These are phyloP conservation scores for Kluyveromyces siamensis DNA, from an alignment of 805 yeast genomes.

Conservation along the genomic window DNA sequence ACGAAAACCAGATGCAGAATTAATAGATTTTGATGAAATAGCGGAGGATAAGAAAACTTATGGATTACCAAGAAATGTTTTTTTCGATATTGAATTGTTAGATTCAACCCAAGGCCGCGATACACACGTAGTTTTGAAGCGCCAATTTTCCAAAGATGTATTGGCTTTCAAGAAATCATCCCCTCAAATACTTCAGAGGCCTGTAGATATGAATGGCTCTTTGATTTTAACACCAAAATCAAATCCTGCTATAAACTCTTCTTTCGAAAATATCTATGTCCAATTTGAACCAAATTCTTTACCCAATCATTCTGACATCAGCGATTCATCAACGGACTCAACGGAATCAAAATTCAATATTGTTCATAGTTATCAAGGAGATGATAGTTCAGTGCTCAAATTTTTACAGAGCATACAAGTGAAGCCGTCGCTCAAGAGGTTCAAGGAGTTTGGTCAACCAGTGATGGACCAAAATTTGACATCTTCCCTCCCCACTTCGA, in stretches of 20 bases:
- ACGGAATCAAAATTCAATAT: constrained; percentile 20
- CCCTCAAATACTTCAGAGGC: constrained; percentile 6
- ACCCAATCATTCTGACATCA: neutral
- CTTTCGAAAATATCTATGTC: constrained; percentile 36
- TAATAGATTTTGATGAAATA: neutral
- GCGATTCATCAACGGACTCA: constrained; percentile 19
- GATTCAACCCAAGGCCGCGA: constrained; percentile 4
- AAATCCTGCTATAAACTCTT: constrained; percentile 31
- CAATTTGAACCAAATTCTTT: constrained; percentile 31
- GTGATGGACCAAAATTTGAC: constrained; percentile 9
- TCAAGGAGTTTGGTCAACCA: constrained; percentile 54
- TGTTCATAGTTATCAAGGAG: constrained; percentile 57
- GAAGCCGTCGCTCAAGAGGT: constrained; percentile 50
- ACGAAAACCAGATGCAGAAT: constrained; percentile 19
- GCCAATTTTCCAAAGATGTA: neutral
- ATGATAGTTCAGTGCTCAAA: constrained; percentile 50
- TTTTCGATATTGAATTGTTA: constrained; percentile 34
- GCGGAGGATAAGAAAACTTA: constrained; percentile 9
- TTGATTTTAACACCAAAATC: constrained; percentile 31
- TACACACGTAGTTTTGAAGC: constrained; percentile 5
- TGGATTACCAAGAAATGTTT: constrained; percentile 42
- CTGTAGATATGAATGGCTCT: constrained; percentile 25
- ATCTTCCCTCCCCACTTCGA: neutral
- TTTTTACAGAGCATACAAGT: constrained; percentile 45
- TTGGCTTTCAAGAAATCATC: neutral